Conservation (phyloP, 139 green algal species). For the Tetradesmus obliquus region DNA sequence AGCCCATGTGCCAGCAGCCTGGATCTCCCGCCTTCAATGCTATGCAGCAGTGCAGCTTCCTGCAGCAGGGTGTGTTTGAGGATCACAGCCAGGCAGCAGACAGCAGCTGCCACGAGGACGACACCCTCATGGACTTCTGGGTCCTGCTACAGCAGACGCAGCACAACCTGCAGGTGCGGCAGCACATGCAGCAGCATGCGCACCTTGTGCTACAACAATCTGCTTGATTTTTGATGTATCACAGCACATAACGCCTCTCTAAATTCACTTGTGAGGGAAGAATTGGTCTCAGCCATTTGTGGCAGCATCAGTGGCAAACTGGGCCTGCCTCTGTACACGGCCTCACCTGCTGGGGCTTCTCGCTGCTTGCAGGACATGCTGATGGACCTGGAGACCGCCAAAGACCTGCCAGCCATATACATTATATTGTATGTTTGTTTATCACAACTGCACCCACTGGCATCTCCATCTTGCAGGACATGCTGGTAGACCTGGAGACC, state of each 20-base stretch:
- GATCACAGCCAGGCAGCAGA: neutral
- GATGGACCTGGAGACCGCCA: neutral
- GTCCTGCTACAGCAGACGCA: slow-evolving; percentile 41
- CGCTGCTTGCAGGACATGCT: neutral
- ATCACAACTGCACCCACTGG: neutral
- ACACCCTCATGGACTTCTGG: slow-evolving; percentile 35
- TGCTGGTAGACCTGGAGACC: slow-evolving; percentile 39
- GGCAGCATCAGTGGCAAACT: neutral
- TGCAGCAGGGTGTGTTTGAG: neutral
- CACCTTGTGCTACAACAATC: neutral
- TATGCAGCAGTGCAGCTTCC: neutral
- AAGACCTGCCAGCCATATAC: too few species aligned
- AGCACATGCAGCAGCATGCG: neutral
- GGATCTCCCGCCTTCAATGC: neutral
- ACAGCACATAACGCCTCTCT: neutral
- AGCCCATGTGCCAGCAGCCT: neutral
- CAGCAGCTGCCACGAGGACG: neutral
- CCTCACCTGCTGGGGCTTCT: too few species aligned
- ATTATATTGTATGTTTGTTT: too few species aligned
- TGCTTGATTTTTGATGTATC: neutral
- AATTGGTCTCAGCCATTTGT: neutral
- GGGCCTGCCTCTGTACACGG: neutral
- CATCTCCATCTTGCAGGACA: neutral
- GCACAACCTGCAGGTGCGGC: slow-evolving; percentile 24
- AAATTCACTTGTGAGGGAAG: neutral